Evolutionary conservation across 169 alveolate genomes (phyloP), one percentile per base, ranked within the genome.

Genomic region (Plasmodium gallinaceum): DNA sequence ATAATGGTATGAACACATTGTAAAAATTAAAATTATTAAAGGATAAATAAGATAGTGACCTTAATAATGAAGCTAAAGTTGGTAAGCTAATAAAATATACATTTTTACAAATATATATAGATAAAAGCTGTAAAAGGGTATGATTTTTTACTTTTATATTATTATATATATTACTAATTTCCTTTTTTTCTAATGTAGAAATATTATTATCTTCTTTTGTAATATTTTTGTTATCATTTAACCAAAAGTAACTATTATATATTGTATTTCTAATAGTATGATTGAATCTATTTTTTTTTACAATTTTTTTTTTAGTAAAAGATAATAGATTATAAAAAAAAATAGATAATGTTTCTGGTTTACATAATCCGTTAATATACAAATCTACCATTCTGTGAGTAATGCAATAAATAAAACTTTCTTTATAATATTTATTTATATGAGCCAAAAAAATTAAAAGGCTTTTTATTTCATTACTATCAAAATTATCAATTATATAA

Each of bases 391-490:
- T 83, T 43, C 91, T 71, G 46, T 83, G 91, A 0, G 85, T 83
- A 57, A 83, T 66, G 32, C 66, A 39, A 71, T 83, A 83, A 24
- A 83, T 83, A 54, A 83, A 83, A 37, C 72, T 42, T 60, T 83
- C 83, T 58, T 83, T 83, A 71, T 83, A 83, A 68, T 51, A 18
- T 26, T 52, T 68, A 83, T 83, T 69, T 18, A 65, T 62, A 0
- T 68, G 91, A 20, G 64, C 51, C 66, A 83, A 68, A 68, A 83
- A 83, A 52, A 83, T 83, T 83, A 83, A 45, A 26, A 83, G 57
- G 32, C 83, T 83, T 83, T 83, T 83, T n/a, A 83, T 83, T 83
- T 83, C 91, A 18, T 51, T 71, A 20, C 91, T 83, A 61, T 83
- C 91, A 66, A 83, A 83, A 62, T 83, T 83, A 20, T 68, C 52